Evolutionary conservation across 257 asterid genomes (phyloP), one percentile per base, ranked within the genome.

Genomic region (Nicotiana sylvestris): DNA sequence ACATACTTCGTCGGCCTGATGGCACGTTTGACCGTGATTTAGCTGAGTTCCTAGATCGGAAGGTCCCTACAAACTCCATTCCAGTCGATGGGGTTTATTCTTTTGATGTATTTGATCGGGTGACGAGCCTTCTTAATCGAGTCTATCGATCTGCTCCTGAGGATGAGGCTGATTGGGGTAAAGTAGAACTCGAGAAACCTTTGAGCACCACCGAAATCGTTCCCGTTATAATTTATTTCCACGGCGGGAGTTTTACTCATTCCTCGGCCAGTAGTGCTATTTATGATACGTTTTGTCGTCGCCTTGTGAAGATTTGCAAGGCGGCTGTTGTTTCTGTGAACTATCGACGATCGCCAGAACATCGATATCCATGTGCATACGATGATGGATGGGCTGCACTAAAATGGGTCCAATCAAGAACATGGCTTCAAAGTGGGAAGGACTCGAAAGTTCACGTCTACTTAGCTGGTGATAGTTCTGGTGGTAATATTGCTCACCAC

Each of bases 171-270:
- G 83, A 82, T 5, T 83, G 92, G 88, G 92, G 90, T 25, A 65
- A 87, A 5, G 39, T 17, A 2, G 93, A 92, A n/a, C 91, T 92
- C 0, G 98, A 92, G 30, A 89, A 88, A 76, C 97, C 98, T 56
- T 39, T 93, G 78, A 93, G 92, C 76, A 11, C 85, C 6, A 82
- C 87, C 0, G 91, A 87, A 21, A 35, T 89, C 17, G 88, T 93
- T 0, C 98, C 98, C 9, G 97, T 94, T 0, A 89, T 94, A 30
- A 62, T 94, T 8, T 94, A 86, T 91, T 93, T 92, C 92, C 98
- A 93, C n/a, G 98, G 98, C 2, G 98, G 98, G 10, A 94, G 98
- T 88, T 94, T 94, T 57, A 94, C 94, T 11, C 98, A 94, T 78
- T 94, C 98, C 39, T 94, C 98, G 0, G 95, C 94, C 80, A 93